A percentile compares a stretch with the other conserved stretches of the same genome.
These are phyloP conservation scores for Micractinium conductrix DNA, from an alignment of 139 green algal genomes.

Conservation along the genomic window DNA sequence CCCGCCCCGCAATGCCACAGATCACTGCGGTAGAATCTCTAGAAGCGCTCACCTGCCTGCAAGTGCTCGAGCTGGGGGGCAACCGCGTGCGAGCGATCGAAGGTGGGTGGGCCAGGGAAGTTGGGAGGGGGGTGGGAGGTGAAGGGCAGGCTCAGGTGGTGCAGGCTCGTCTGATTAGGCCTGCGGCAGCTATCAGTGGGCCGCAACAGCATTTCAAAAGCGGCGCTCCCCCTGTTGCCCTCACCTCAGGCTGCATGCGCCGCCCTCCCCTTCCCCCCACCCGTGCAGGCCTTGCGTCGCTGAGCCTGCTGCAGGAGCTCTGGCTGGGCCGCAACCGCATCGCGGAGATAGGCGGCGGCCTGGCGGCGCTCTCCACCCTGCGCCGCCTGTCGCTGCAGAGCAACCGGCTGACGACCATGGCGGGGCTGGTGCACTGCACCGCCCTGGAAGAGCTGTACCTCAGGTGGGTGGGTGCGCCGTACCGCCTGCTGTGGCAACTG, in stretches of 20 bases:
- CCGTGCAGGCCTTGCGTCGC: conserved; percentile 7
- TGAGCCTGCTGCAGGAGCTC: conserved; percentile 77
- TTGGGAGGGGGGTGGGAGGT: not conserved
- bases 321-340: conserved; percentile 97
- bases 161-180: no score
- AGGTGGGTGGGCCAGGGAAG: not conserved
- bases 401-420: conserved; percentile 84
- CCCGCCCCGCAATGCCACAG: no score
- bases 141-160: no score
- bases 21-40: conserved; percentile 62
- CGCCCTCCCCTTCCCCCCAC: not conserved
- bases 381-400: conserved; percentile 65
- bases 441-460: conserved; percentile 92
- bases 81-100: conserved; percentile 87
- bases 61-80: conserved; percentile 89
- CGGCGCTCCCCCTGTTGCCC: no score
- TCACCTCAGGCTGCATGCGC: not conserved
- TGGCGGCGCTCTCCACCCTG: conserved; percentile 43
- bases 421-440: conserved; percentile 73
- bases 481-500: not conserved
- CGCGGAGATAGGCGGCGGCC: conserved; percentile 43
- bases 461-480: conserved; percentile 13
- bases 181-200: no score
- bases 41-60: conserved; percentile 63
- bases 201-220: no score